A percentile compares a stretch with the other conserved stretches of the same genome.
phyloP scores from a whole-genome alignment of 129 eudicot genomes.

The Centella asiatica region DNA sequence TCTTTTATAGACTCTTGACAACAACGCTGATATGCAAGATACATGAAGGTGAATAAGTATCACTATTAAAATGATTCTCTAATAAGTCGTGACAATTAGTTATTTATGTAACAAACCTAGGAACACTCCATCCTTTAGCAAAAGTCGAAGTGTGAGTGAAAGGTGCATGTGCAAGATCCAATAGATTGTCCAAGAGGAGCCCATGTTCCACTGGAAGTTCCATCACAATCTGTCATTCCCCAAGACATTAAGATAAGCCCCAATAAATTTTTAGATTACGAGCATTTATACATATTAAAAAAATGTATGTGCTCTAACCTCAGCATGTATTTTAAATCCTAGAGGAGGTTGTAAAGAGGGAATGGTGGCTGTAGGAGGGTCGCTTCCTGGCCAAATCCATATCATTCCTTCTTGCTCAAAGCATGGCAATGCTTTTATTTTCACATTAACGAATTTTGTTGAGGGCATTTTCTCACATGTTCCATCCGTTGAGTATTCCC shows the following conservation, averaged over 20 bases:
- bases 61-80: not conserved
- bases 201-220: conserved; percentile 99
- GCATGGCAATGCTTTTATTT: conserved; percentile 73
- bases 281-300: not conserved
- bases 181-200: conserved; percentile 83
- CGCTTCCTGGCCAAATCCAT: conserved; percentile 98
- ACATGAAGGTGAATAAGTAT: not conserved
- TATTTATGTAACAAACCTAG: conserved; percentile 40
- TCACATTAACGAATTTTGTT: conserved; percentile 63
- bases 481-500: conserved; percentile 92
- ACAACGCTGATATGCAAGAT: too few species aligned
- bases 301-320: conserved; percentile 43
- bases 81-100: not conserved
- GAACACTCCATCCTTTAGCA: conserved; percentile 97
- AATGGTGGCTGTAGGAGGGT: conserved; percentile 62
- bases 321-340: conserved; percentile 91
- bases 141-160: conserved; percentile 95
- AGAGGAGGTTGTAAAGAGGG: conserved; percentile 85
- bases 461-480: conserved; percentile 98
- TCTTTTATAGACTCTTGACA: too few species aligned
- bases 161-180: conserved; percentile 98
- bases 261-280: not conserved
- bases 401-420: conserved; percentile 90
- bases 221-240: conserved; percentile 63
- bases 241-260: conserved; percentile 1